Base-by-base conservation (phyloP, 768 basidiomycete genomes). In the Daedaleopsis sinensis region DNA sequence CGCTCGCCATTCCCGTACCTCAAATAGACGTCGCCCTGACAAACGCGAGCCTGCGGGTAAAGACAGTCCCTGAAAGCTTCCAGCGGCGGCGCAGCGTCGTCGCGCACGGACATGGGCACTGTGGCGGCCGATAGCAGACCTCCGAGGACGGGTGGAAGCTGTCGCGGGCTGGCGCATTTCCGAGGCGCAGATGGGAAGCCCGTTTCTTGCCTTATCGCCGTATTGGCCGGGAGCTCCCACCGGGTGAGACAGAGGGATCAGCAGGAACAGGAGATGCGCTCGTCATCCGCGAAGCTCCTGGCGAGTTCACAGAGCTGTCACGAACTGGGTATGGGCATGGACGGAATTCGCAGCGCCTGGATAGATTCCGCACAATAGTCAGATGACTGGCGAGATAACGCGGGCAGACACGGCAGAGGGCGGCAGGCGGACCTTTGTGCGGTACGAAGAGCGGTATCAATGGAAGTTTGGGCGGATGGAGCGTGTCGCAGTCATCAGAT, bases 381-480 rank as follows among this genome's bases (percentile, higher is more conserved):
- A 72, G 70, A 70, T 72, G 71, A 70, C 65, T 32, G 35, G 52
- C 43, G 21, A 58, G 71, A 72, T 72, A 70, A 70, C 68, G 61
- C 46, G 59, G 57, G 54, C 54, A 60, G 36, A 44, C 50, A 55
- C 59, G 61, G 60, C 49, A 51, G 59, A 52, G 65, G 66, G 66
- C 59, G 61, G 60, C 49, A 51, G 59, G 48, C 67, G 66, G 66
- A 58, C 58, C 61, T 65, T 52, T 23, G 50, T 58, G 66, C 67
- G 62, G 67, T 61, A 65, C 56, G 64, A 64, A 67, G 57, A 55
- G 60, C 58, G 60, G 55, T 68, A 65, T 65, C 71, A 65, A 65
- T 57, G 65, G 61, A 65, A 62, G 53, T 57, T 58, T 59, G 61
- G 44, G 65, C 55, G 63, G 62, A 65, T 55, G 65, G 62, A 58